Evolutionary conservation across 2,329 filamentous ascomycete species (phyloP), one percentile per base, ranked within the genome.

Genomic region (Exserohilum rostratum): DNA sequence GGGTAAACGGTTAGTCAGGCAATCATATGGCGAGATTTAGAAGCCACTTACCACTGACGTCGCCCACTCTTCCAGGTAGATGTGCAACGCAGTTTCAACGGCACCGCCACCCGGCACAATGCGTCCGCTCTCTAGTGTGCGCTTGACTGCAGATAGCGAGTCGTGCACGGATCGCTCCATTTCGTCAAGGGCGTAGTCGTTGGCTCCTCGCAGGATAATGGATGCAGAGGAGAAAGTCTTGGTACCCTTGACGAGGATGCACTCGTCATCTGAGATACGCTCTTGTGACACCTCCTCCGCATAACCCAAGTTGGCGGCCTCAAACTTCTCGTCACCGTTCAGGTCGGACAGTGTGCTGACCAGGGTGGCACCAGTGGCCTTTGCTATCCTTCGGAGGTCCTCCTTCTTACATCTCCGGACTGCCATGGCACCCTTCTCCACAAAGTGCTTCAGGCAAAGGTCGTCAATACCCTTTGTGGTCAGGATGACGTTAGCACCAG

Each of bases 381-480:
- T 96, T 55, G 95, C 95, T 79, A 99, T 98, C 68, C 95, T 88
- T 74, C 95, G 85, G 57, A 99, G 82, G 71, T 99, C 95, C 80
- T 99, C 95, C 85, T 99, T 99, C 84, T 98, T 99, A 79, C 93
- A 98, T 74, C 95, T 85, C 71, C 95, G 86, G 46, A 99, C 92
- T 48, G 90, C 95, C 90, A 99, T 98, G 55, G 92, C 93, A 57
- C 93, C 93, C 76, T 86, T 90, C 82, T 99, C 95, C 53, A 99
- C 83, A 73, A 99, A 97, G 59, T 90, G 84, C 84, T 99, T 99
- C 63, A 99, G 80, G 66, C 91, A 91, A 74, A 99, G 82, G 70
- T 99, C 95, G 71, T 99, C 95, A 64, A 99, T 99, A 68, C 95
- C 95, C 84, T 99, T 99, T 59, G 95, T 99, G 6, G 95, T 99